These are phyloP conservation scores for Exophiala viscosa DNA, from an alignment of 2,329 filamentous ascomycete species.

Conservation along the genomic window DNA sequence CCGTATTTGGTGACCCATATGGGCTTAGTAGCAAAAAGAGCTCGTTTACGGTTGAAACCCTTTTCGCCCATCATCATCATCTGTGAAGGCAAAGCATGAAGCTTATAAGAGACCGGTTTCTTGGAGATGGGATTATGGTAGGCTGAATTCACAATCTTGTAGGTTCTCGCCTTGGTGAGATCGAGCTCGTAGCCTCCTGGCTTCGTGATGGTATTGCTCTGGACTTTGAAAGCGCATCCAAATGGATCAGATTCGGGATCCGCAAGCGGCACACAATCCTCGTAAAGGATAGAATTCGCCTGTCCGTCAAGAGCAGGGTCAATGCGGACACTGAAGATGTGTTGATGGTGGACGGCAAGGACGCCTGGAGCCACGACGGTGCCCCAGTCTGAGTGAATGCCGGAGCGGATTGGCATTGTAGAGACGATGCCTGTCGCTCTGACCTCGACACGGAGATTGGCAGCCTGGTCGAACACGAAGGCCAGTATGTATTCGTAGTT, in stretches of 20 bases:
- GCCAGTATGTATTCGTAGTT: constrained; percentile 70
- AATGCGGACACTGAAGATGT: constrained; percentile 63
- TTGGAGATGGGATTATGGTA: not conserved
- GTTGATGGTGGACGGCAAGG: constrained; percentile 66
- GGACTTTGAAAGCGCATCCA: too few species aligned
- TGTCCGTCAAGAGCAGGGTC: constrained; percentile 61
- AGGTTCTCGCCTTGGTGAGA: not conserved
- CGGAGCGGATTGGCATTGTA: constrained; percentile 57
- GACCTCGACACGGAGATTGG: constrained; percentile 58
- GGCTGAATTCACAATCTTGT: not conserved
- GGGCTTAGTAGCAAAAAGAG: too few species aligned
- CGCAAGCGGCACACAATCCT: too few species aligned
- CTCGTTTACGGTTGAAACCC: too few species aligned
- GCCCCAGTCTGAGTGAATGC: constrained; percentile 53
- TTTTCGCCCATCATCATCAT: too few species aligned
- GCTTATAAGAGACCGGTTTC: not conserved
- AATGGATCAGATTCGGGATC: too few species aligned
- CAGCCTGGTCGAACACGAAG: constrained; percentile 62
- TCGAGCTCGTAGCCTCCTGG: not conserved
- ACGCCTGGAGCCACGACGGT: constrained; percentile 63
- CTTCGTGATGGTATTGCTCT: too few species aligned
- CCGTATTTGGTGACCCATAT: too few species aligned
- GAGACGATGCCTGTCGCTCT: constrained; percentile 65
- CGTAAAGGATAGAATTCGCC: constrained; percentile 51
- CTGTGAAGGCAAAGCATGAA: too few species aligned